Base-by-base conservation (phyloP, 2,329 filamentous ascomycete species). In the Xylariales sp. region DNA sequence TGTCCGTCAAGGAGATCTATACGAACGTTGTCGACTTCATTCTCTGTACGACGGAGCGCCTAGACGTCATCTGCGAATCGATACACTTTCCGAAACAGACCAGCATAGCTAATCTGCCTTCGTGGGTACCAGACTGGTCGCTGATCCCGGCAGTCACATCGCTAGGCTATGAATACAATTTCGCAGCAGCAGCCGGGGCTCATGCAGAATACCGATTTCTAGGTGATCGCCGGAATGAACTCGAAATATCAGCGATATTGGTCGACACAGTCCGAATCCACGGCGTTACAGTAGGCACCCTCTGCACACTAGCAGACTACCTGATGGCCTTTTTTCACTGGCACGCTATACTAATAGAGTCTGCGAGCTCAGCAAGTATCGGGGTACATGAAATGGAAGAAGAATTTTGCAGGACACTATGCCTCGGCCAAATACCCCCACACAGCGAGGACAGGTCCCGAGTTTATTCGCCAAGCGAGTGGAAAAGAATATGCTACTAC, bases 91-190 rank as follows among this genome's bases (percentile, higher is more conserved):
- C 77, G 0, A 46, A 69, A 1, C 72, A 77, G 46, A 72, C 67
- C 1, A 74, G 67, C 58, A 64, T 73, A 3, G 28, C 64, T 1
- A 74, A 70, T 12, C 64, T 81, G 3, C 80, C 79, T 1, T 75
- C 72, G 0, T 81, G 77, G 76, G 75, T 77, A 2, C 79, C 79
- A 0, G 79, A 81, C 66, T 81, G 79, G 78, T 80, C 78, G 0
- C 73, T 78, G 48, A 70, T 70, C 1, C 69, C 75, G 1, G 64
- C 72, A 6, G 63, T 68, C 0, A 68, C 67, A 6, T 63, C 74
- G 6, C 60, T 78, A 5, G 64, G 66, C 3, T 57, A 64, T 5
- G 48, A 16, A 0, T 65, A 66, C 2, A 30, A 64, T 6, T 80
- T 79, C 63, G 72, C 61, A 0, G 74, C 75, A 7, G 60, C 73